A percentile compares a stretch with the other conserved stretches of the same genome.
Conservation (phyloP, 345 rosid genomes). For the Boechera stricta region DNA sequence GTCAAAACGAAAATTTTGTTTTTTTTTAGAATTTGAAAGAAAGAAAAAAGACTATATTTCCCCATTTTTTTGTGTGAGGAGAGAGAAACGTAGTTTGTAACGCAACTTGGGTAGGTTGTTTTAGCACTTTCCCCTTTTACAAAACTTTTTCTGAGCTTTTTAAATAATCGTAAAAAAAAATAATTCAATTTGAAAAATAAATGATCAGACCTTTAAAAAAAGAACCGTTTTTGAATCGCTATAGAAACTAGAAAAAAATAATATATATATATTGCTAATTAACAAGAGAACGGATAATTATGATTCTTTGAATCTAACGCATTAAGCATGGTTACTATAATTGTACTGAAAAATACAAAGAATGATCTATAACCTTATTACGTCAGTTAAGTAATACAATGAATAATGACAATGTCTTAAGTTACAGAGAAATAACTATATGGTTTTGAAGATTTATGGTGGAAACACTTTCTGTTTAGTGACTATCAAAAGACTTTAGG, state of each 20-base stretch:
- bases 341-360: conserved; percentile 24
- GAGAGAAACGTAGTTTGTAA: conserved; percentile 47
- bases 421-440: conserved; percentile 4
- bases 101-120: conserved; percentile 53
- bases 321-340: conserved; percentile 32
- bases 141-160: conserved; percentile 30
- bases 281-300: conserved; percentile 28
- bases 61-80: conserved; percentile 40
- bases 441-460: conserved; percentile 10
- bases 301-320: conserved; percentile 39
- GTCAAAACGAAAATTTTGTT: conserved; percentile 32
- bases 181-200: conserved; percentile 3
- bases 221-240: not conserved
- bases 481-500: not conserved
- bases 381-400: conserved; percentile 35
- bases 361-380: conserved; percentile 22
- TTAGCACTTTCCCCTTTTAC: conserved; percentile 44
- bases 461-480: not conserved
- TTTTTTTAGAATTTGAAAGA: not conserved
- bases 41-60: not conserved
- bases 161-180: conserved; percentile 21
- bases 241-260: conserved; percentile 9
- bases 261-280: not conserved
- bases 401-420: conserved; percentile 20
- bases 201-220: not conserved